Evolutionary conservation across 257 asterid species (phyloP), one percentile per base, ranked within the genome.

Genomic region (Jacaranda mimosifolia): DNA sequence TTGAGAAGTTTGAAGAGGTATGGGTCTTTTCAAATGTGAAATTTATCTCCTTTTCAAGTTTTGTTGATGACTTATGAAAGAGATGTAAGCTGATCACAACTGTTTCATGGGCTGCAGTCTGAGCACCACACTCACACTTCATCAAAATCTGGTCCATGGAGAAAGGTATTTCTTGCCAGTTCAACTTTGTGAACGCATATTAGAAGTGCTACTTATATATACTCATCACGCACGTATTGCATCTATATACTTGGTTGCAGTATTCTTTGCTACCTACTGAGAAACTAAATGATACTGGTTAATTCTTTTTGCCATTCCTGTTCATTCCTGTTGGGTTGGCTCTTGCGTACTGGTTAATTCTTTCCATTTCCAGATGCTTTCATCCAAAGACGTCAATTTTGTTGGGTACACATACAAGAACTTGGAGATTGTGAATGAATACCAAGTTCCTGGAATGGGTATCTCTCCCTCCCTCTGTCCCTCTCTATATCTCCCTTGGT

Each of bases 401-500:
- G 98, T 94, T 9, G 99, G 99, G 70, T 94, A 94, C 89, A 94
- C 99, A 0, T 94, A 92, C 94, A 94, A 94, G 90, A 94, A 94
- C 88, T 94, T 92, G 75, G 98, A 92, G 82, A 92, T 94, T 45
- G 99, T 94, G 86, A 92, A 92, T 53, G 99, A 94, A 72, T 94
- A 92, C 81, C 98, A 92, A 95, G 93, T 86, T 69, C 95, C 94
- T 81, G 98, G 99, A 90, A 94, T 90, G 92, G 95, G 97, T 92
- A 51, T 83, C 26, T 72, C 79, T 69, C 81, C 66, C 73, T 74
- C 77, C 72, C 81, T 72, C 77, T 71, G 80, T 65, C 72, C 70
- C 76, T 73, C 71, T 76, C 81, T 5, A 6, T 42, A 9, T 45
- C 77, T 53, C 68, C 26, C 51, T 68, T 12, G 59, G 48, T 60